Evolutionary conservation across 345 rosid species (phyloP).

Genomic region (Hibiscus trionum): DNA sequence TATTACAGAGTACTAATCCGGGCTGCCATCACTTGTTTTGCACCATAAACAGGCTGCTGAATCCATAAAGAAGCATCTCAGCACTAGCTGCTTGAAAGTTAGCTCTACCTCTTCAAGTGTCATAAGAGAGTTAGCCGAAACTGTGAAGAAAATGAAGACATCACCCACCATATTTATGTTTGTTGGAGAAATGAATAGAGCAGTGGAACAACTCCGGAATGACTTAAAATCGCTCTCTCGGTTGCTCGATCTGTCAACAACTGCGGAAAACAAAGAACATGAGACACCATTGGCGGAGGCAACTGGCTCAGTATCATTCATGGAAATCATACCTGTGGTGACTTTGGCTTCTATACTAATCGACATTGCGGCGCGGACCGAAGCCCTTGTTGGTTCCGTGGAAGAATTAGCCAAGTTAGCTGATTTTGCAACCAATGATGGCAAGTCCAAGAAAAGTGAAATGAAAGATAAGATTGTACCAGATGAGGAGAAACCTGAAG

Average conservation of each 20-base stretch:
- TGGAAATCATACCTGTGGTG: conserved; percentile 29
- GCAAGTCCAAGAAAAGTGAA: conserved; percentile 17
- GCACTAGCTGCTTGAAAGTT: conserved; percentile 23
- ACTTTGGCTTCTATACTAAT: conserved; percentile 33
- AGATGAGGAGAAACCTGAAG: conserved; percentile 4
- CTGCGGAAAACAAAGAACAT: not conserved
- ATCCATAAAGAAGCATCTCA: conserved; percentile 28
- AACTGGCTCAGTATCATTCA: conserved; percentile 12
- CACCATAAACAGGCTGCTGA: conserved; percentile 28
- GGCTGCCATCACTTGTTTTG: not conserved
- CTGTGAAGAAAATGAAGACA: conserved; percentile 26
- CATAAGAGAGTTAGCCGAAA: conserved; percentile 26
- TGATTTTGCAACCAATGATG: conserved; percentile 15
- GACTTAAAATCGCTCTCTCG: conserved; percentile 21
- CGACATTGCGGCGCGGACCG: conserved; percentile 27
- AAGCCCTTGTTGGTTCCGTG: conserved; percentile 24
- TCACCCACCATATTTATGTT: conserved; percentile 22
- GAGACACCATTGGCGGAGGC: not conserved
- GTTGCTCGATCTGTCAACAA: conserved; percentile 6
- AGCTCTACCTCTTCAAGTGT: conserved; percentile 27
- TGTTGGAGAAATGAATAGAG: conserved; percentile 28
- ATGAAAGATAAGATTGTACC: not conserved
- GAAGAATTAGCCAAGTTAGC: conserved; percentile 27
- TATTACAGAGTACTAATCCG: not conserved
- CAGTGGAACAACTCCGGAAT: conserved; percentile 29